Evolutionary conservation across 164 flowering plant species (phyloP).

Genomic region (Cinnamomum chago): DNA sequence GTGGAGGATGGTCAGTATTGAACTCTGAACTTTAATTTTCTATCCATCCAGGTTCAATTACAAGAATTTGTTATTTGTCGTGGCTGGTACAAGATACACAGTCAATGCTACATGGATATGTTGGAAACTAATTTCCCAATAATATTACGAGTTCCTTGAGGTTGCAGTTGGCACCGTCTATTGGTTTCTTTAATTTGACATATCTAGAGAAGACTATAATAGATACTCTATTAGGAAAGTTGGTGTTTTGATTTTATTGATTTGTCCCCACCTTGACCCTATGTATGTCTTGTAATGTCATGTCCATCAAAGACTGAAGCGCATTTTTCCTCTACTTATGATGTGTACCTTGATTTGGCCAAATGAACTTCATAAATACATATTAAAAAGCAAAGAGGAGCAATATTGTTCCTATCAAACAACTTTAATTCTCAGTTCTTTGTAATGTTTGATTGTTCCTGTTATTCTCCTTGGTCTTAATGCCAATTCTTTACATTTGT

Average conservation of each 20-base stretch:
- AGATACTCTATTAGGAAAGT: neutral
- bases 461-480: neutral
- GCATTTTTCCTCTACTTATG: neutral
- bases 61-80: too few species aligned
- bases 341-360: neutral
- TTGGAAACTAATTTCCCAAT: too few species aligned
- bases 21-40: too few species aligned
- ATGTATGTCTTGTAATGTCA: neutral
- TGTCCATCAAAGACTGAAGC: conserved; percentile 1
- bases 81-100: too few species aligned
- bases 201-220: neutral
- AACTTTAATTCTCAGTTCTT: neutral
- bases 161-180: too few species aligned
- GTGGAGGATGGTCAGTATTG: too few species aligned
- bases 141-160: too few species aligned
- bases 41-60: too few species aligned
- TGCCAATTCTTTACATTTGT: neutral
- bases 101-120: too few species aligned
- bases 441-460: neutral
- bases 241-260: neutral
- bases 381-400: neutral
- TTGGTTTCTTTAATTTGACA: too few species aligned
- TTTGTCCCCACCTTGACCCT: neutral
- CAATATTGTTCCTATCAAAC: neutral
- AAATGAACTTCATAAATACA: neutral